Evolutionary conservation across 108 stramenopile species (phyloP), one percentile per base, ranked within the genome.

Genomic region (Aurantiochytrium sp.): DNA sequence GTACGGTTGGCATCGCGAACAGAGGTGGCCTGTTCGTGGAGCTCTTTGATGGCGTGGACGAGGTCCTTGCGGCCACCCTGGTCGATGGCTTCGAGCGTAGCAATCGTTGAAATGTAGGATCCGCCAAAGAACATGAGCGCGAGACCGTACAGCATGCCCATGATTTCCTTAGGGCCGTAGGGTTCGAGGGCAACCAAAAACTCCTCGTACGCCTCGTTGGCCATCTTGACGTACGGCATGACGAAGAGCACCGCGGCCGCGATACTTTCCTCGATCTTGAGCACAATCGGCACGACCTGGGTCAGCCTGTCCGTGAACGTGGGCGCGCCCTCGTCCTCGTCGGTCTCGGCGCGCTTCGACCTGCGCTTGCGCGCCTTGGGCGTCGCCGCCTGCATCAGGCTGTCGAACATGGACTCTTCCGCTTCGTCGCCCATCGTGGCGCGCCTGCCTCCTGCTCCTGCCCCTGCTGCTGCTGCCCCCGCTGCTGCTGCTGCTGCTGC

Each of bases 41-140:
- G 88, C 35, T 89, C 94, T 58, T 45, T 64, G 2, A 98, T 45
- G 18, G 96, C 93, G 60, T 94, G 92, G 71, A 88, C 87, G 29
- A 97, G 93, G 8, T 95, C 89, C 49, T 91, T 87, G 35, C 95
- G 89, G 44, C 97, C 98, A 55, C 95, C 93, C 88, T 96, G 92
- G 87, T 96, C 94, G 64, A 95, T 96, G 43, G 97, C 98, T 93
- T 98, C 95, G 60, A 96, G 87, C 47, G 97, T 97, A 8, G 98
- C 97, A 92, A 98, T 97, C 14, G 96, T 90, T 5, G 95, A 92
- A 12, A 97, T 96, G 88, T 96, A 98, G 25, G 96, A 90, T 21
- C 98, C 98, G 0, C 98, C 98, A 90, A 97, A 98, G 95, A 98
- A 98, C 90, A 97, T 97, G 89, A 97, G 94, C 60, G 95, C 71